A percentile compares a stretch with the other conserved stretches of the same genome.
These are phyloP conservation scores for Calonectria ilicicola DNA, from an alignment of 2,329 filamentous ascomycete species.

Conservation along the genomic window DNA sequence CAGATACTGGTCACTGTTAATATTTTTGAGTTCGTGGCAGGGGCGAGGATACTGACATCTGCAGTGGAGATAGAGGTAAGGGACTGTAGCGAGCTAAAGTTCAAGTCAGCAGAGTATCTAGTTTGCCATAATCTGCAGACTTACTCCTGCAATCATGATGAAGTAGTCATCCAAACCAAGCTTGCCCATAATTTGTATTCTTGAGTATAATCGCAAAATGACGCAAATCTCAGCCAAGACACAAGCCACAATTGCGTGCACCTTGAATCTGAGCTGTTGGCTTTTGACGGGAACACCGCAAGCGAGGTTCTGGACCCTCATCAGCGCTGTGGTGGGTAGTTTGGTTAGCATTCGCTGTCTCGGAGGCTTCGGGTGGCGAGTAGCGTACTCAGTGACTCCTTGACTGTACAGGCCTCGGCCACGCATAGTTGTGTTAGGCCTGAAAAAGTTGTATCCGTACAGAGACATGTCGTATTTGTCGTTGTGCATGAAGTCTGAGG, in stretches of 20 bases:
- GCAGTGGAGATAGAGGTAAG: conserved; percentile 5
- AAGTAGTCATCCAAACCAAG: not conserved
- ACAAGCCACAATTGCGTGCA: not conserved
- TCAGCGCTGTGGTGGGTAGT: not conserved
- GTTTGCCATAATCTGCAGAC: not conserved
- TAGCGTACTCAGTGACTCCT: not conserved
- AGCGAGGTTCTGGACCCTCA: not conserved
- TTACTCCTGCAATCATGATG: conserved; percentile 1
- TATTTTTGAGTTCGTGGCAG: not conserved
- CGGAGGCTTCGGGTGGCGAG: not conserved
- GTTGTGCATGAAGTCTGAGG: not conserved
- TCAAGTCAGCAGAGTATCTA: not conserved
- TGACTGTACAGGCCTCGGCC: not conserved
- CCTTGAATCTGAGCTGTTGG: not conserved
- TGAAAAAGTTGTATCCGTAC: not conserved
- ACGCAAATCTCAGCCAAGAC: not conserved
- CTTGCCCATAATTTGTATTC: not conserved
- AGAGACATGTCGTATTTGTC: not conserved
- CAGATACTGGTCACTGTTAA: not conserved
- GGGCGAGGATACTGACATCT: not conserved
- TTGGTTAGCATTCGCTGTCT: not conserved
- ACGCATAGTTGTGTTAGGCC: not conserved
- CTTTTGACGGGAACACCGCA: not conserved
- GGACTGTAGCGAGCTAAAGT: not conserved
- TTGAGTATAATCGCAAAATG: not conserved